Conservation (phyloP, 768 basidiomycete genomes). For the Phaffia tasmanica region DNA sequence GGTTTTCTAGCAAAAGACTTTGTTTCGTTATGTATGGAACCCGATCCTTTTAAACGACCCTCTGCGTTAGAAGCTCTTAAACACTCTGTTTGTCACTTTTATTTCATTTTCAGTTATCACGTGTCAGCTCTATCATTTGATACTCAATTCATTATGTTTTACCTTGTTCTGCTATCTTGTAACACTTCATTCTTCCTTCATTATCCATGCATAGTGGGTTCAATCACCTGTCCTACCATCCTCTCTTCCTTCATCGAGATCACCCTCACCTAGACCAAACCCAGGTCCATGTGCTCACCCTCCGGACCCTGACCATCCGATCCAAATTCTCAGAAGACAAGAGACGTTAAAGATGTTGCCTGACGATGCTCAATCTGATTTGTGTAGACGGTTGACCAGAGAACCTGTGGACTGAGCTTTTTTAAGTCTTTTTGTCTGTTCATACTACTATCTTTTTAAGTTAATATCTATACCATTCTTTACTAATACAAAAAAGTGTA, state of each 20-base stretch:
- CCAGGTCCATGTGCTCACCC: not conserved
- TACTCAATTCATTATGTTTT: not conserved
- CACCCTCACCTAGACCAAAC: not conserved
- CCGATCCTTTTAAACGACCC: slow-evolving; percentile 17
- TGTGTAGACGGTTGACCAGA: no score
- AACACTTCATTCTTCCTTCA: not conserved
- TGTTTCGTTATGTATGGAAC: slow-evolving; percentile 16
- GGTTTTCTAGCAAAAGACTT: slow-evolving; percentile 15
- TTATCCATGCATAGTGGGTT: not conserved
- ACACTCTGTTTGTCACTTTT: not conserved
- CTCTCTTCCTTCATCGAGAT: not conserved
- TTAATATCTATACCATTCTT: no score
- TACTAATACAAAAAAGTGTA: no score
- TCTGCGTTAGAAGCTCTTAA: slow-evolving; percentile 15
- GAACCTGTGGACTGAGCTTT: no score
- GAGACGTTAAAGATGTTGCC: slow-evolving; percentile 7
- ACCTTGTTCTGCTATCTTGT: not conserved
- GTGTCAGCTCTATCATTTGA: not conserved
- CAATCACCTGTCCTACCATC: not conserved
- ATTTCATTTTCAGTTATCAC: not conserved
- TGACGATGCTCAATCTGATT: no score
- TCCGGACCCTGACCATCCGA: slow-evolving; percentile 22
- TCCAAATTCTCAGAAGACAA: slow-evolving; percentile 17
- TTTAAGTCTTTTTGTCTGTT: no score
- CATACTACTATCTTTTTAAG: no score